Conservation (phyloP, 345 rosid species). For the Syzygium aromaticum region DNA sequence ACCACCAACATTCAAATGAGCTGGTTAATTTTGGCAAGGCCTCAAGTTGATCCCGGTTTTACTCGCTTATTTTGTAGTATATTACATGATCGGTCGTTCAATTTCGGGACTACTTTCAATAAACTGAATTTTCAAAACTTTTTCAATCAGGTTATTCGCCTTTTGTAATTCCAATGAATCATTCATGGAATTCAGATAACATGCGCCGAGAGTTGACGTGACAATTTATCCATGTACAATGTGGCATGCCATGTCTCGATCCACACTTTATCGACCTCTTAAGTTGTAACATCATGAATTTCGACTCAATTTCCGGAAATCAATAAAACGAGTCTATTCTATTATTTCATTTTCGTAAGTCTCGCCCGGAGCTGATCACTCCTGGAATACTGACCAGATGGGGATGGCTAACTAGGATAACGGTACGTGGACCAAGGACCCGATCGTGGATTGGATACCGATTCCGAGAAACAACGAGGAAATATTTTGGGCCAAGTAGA, state of each 20-base stretch:
- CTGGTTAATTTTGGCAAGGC: background rate
- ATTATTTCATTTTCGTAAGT: too few species aligned
- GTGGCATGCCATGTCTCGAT: background rate
- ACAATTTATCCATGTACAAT: background rate
- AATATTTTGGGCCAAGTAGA: too few species aligned
- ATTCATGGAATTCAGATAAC: background rate
- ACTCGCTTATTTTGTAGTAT: background rate
- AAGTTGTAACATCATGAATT: too few species aligned
- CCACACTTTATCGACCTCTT: background rate
- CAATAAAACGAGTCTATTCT: too few species aligned
- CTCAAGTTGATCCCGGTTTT: background rate
- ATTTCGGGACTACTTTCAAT: background rate
- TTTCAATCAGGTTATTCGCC: background rate
- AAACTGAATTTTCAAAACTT: background rate
- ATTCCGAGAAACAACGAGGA: too few species aligned
- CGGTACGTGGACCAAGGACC: too few species aligned
- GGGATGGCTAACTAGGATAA: too few species aligned
- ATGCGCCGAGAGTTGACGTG: accelerated
- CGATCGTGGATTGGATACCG: too few species aligned
- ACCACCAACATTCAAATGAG: background rate
- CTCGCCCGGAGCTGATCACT: too few species aligned
- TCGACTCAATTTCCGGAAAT: too few species aligned
- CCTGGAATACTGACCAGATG: too few species aligned
- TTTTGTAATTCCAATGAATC: background rate
- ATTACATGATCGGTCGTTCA: background rate